Conservation (phyloP, 208 protist genomes). For the Trypanosoma theileri region DNA sequence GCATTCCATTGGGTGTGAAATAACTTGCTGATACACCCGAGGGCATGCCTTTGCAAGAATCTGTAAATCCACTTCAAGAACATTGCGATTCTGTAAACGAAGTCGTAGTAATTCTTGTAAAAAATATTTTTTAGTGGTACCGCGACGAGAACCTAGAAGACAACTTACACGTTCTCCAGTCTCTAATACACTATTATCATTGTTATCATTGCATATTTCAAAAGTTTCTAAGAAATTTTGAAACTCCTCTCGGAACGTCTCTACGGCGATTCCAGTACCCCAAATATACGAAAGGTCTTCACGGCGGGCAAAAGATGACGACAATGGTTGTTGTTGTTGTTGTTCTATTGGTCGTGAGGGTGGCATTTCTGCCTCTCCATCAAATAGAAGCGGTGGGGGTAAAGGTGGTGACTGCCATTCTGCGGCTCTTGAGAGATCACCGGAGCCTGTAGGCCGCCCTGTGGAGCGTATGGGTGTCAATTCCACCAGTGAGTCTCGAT, state of each 20-base stretch:
- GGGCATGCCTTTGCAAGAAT: conserved; percentile 49
- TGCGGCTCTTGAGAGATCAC: background rate
- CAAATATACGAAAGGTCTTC: conserved; percentile 89
- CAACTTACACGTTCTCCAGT: background rate
- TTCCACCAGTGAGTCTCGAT: conserved; percentile 30
- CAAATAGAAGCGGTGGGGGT: background rate
- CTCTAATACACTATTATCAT: background rate
- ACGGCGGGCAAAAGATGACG: conserved; percentile 33
- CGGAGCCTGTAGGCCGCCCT: background rate
- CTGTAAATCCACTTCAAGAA: conserved; percentile 77
- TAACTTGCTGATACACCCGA: conserved; percentile 54
- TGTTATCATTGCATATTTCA: conserved; percentile 23
- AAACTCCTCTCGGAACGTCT: conserved; percentile 79
- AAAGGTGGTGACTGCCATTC: background rate
- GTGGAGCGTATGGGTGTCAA: conserved; percentile 32
- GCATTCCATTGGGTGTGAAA: conserved; percentile 87
- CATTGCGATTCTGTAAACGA: conserved; percentile 64
- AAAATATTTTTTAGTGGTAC: conserved; percentile 41
- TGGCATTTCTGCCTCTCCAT: background rate
- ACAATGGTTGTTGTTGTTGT: background rate
- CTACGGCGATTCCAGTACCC: conserved; percentile 87
- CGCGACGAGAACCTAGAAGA: conserved; percentile 3
- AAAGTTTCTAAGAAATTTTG: conserved; percentile 81
- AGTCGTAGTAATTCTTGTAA: conserved; percentile 72
- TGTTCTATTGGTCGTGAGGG: background rate